Base-by-base conservation (phyloP, 805 yeast species). In the Cyberlindnera subsufficiens region DNA sequence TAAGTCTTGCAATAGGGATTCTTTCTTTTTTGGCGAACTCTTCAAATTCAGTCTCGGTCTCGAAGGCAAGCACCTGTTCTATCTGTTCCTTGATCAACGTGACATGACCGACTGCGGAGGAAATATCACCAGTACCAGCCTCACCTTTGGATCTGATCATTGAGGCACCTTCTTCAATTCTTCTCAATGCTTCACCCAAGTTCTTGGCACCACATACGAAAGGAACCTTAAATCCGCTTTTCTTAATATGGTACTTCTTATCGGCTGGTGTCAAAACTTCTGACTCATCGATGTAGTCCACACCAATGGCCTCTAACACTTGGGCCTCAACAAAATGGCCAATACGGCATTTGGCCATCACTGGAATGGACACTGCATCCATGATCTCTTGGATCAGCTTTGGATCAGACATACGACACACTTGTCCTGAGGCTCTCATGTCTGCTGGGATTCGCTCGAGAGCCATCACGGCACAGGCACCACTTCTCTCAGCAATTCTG, bases 201-300 rank as follows among this genome's bases (percentile, higher is more conserved):
- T 32, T 32, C 35, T 32, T 32, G 9, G 35, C 35, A 32, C 35
- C 35, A 32, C 35, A 32, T 5, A 32, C 35, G 17, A 32, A 32
- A 8, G 35, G 35, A 20, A 32, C 35, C 17, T 32, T 32, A 22
- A 32, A 32, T 32, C 20, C 35, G n/a, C 3, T 32, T 32, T 32
- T 32, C 20, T 32, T 17, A 14, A 32, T 32, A 10, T 32, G 35
- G 20, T 32, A 32, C 19, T 17, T 32, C 35, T 32, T 32, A 17
- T 32, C 35, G 6, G 35, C 35, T 32, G 35, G 35, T 32, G 35
- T 32, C 35, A 32, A 32, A 13, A 32, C 35, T 32, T 32, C 35
- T 15, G 35, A 32, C 20, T 32, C 35, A 17, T 32, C 35, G 35
- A 32, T 32, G 20, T 32, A 32, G 22, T 32, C 35, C 20, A 32